phyloP scores from a whole-genome alignment of 352 stramenopile genomes.

The Pythium oligandrum region DNA sequence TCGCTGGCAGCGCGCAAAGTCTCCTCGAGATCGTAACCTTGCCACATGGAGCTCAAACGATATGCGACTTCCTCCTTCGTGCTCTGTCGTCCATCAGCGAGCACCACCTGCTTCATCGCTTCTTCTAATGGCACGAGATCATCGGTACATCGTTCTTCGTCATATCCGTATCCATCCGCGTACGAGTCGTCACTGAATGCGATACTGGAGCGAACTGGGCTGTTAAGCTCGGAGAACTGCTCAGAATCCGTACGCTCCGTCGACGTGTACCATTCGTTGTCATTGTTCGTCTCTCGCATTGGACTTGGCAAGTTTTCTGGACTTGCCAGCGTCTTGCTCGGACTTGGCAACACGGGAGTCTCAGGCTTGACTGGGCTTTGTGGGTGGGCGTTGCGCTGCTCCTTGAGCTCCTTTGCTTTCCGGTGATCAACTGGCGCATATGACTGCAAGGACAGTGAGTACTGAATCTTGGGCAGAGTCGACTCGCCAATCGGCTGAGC shows the following conservation, averaged over 20 bases:
- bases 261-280: slow-evolving; percentile 11
- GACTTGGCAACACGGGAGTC: not conserved
- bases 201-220: not conserved
- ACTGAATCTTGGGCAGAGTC: slow-evolving; percentile 66
- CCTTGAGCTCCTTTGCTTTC: not conserved
- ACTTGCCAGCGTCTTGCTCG: slow-evolving; percentile 1
- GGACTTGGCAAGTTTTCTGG: slow-evolving; percentile 27
- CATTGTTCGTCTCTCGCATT: slow-evolving; percentile 6
- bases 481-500: slow-evolving; percentile 69
- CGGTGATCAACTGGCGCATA: slow-evolving; percentile 45
- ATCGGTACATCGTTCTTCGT: slow-evolving; percentile 64
- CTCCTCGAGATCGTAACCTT: slow-evolving; percentile 59
- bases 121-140: slow-evolving; percentile 61
- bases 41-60: slow-evolving; percentile 77
- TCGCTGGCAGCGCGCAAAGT: slow-evolving; percentile 21
- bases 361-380: slow-evolving; percentile 22
- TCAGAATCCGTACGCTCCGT: slow-evolving; percentile 52
- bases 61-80: slow-evolving; percentile 77
- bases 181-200: slow-evolving; percentile 28
- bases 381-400: slow-evolving; percentile 19
- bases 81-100: slow-evolving; percentile 39
- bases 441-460: slow-evolving; percentile 64
- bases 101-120: slow-evolving; percentile 75
- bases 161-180: slow-evolving; percentile 30
- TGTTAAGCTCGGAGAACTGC: slow-evolving; percentile 22